A percentile compares a stretch with the other conserved stretches of the same genome.
These are phyloP conservation scores for Colletotrichum limetticola DNA, from an alignment of 2,329 filamentous ascomycete species.

Conservation along the genomic window DNA sequence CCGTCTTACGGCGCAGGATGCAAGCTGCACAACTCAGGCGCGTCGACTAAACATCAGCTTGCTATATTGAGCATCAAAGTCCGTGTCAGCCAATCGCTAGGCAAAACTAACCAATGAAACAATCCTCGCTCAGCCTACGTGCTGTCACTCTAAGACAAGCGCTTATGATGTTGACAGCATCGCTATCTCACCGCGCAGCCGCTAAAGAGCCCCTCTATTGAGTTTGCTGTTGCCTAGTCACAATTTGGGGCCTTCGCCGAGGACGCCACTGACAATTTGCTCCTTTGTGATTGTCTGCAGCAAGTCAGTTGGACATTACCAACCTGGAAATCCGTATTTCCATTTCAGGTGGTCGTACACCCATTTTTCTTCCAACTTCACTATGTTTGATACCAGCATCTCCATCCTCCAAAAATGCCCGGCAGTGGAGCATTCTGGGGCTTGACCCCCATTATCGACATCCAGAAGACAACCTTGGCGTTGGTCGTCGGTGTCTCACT, in stretches of 20 bases:
- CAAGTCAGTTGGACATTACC: not conserved
- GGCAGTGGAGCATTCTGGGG: not conserved
- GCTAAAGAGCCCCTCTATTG: not conserved
- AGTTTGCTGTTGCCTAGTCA: not conserved
- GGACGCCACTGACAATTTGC: not conserved
- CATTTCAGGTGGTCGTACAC: not conserved
- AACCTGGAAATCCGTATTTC: not conserved
- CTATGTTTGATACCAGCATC: not conserved
- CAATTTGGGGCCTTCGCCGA: not conserved
- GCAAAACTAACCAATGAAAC: not conserved
- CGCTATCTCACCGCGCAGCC: not conserved
- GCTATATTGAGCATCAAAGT: conserved; percentile 18
- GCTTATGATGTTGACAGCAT: conserved; percentile 9
- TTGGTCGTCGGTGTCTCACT: not conserved
- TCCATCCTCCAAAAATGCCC: not conserved
- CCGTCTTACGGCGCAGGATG: conserved; percentile 4
- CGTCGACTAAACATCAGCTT: not conserved
- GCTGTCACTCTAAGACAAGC: conserved; percentile 7
- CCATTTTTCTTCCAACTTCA: not conserved
- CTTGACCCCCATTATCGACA: not conserved
- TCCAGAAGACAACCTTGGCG: not conserved
- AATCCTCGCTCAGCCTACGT: not conserved
- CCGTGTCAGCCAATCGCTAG: conserved; percentile 4
- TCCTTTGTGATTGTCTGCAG: not conserved
- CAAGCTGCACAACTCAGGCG: conserved; percentile 13